Evolutionary conservation across 2,329 filamentous ascomycete species (phyloP).

Genomic region (Pseudocercospora vitis): DNA sequence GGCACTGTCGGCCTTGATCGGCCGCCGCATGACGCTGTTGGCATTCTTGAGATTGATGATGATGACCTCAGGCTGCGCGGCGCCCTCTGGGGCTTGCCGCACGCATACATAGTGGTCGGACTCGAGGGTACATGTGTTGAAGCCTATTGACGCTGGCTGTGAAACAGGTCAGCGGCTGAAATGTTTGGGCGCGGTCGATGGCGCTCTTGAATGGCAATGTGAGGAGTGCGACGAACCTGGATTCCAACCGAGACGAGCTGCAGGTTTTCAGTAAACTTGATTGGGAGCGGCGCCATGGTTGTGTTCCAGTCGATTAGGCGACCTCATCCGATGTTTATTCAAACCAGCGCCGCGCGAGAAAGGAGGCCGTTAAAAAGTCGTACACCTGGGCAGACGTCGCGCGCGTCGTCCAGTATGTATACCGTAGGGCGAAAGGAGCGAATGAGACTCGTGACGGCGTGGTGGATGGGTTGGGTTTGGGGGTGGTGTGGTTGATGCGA

Average conservation of each 20-base stretch:
- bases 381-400: conserved; percentile 15
- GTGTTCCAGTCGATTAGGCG: conserved; percentile 20
- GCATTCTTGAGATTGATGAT: conserved; percentile 97
- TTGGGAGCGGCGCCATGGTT: conserved; percentile 67
- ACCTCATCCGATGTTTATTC: conserved; percentile 30
- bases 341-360: conserved; percentile 28
- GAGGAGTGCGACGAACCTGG: conserved; percentile 43
- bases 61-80: conserved; percentile 86
- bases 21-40: conserved; percentile 90
- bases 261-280: conserved; percentile 90
- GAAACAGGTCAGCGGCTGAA: conserved; percentile 25
- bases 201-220: background rate
- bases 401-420: conserved; percentile 17
- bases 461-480: conserved; percentile 13
- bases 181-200: background rate
- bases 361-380: conserved; percentile 13
- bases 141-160: conserved; percentile 72
- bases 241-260: conserved; percentile 58
- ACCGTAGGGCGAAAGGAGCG: conserved; percentile 30
- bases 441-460: conserved; percentile 38
- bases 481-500: conserved; percentile 3
- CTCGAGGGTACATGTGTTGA: conserved; percentile 93
- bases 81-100: conserved; percentile 85
- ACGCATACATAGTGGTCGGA: conserved; percentile 96
- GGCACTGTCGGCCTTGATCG: conserved; percentile 98